A percentile compares a stretch with the other conserved stretches of the same genome.
These are phyloP conservation scores for Calonectria multiphialidica DNA, from an alignment of 2,329 filamentous ascomycete genomes.

Conservation along the genomic window DNA sequence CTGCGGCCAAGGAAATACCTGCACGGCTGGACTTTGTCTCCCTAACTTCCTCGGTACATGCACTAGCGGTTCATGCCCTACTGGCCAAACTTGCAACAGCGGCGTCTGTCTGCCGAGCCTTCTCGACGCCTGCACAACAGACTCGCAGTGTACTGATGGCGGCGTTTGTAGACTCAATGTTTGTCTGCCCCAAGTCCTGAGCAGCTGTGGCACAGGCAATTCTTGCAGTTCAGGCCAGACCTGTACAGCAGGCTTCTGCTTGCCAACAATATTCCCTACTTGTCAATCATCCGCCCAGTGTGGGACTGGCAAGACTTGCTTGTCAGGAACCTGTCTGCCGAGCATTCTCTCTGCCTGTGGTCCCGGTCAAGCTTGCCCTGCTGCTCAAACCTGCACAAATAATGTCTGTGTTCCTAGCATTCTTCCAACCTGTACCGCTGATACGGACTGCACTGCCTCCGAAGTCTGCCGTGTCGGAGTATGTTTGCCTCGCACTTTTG, in stretches of 20 bases:
- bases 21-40: conserved; percentile 15
- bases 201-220: not conserved
- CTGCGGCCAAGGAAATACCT: conserved; percentile 8
- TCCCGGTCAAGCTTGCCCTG: not conserved
- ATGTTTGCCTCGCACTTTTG: not conserved
- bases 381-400: not conserved
- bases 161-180: conserved; percentile 13
- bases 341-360: not conserved
- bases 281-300: not conserved
- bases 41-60: conserved; percentile 1
- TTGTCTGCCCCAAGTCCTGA: conserved; percentile 8
- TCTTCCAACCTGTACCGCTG: not conserved
- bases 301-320: not conserved
- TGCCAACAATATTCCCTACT: not conserved
- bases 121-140: not conserved
- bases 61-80: not conserved
- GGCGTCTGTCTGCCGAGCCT: conserved; percentile 7
- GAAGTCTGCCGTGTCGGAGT: conserved; percentile 17
- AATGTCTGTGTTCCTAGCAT: conserved; percentile 10
- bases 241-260: not conserved
- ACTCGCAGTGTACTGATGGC: not conserved
- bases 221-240: not conserved
- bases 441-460: not conserved
- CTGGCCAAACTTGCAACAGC: conserved; percentile 3
- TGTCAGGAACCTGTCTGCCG: not conserved